Conservation (phyloP, 192 early-diverging fungal genomes). For the Rhizoclosmatium globosum region DNA sequence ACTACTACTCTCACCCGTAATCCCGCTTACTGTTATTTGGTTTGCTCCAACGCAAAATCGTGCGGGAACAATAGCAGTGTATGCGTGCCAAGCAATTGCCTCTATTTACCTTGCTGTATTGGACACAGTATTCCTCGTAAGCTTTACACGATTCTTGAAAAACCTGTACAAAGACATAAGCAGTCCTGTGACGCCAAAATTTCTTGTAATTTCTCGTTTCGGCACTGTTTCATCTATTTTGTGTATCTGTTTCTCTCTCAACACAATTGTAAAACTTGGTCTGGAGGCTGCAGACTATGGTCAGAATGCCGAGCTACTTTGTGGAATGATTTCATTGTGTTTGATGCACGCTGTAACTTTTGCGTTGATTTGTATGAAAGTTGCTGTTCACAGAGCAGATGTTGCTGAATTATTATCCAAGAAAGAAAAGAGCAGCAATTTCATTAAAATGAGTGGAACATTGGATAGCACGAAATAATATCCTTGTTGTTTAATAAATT, state of each 20-base stretch:
- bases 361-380: background rate
- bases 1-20: too few relatives aligned
- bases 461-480: too few relatives aligned
- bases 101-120: background rate
- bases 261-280: background rate
- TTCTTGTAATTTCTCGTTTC: background rate
- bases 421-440: too few relatives aligned
- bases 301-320: background rate
- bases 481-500: too few relatives aligned
- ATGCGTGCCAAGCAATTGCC: background rate
- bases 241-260: background rate
- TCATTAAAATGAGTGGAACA: too few relatives aligned
- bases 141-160: background rate
- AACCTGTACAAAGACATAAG: background rate
- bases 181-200: background rate
- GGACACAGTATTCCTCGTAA: background rate
- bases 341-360: background rate
- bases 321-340: background rate
- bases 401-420: too few relatives aligned
- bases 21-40: background rate
- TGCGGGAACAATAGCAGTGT: background rate
- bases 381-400: background rate
- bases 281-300: background rate
- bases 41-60: background rate
- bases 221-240: background rate